Evolutionary conservation across 176 grass and related monocot genomes (phyloP), one percentile per base, ranked within the genome.

Genomic region (Eleusine coracana): DNA sequence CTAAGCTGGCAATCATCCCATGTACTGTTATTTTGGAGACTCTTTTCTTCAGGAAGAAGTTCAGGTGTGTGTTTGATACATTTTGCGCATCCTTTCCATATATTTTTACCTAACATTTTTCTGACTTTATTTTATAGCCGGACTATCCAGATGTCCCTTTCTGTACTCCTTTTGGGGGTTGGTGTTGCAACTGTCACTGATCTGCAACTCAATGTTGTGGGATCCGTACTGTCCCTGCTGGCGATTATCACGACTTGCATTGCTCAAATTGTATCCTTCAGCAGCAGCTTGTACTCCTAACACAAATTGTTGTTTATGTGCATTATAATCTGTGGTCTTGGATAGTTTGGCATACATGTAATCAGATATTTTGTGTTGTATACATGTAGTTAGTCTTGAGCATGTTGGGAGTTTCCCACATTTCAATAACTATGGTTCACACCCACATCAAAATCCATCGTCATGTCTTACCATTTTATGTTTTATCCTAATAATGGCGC

Each of bases 191-290:
- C 97, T 37, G 84, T 99, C 39, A 99, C 97, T 83, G 97, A 99
- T 89, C 91, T 99, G 73, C 97, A 99, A 84, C 93, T 99, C 39
- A 99, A 99, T 90, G 54, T 75, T 64, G 83, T 96, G 71, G 97
- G 97, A 81, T 99, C 97, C 73, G 60, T 99, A 90, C 68, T 99
- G 78, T 99, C 97, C 64, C 65, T 99, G 49, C 87, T 99, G 54
- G 97, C 97, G 67, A 90, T 99, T 64, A 83, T 99, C 76, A 96
- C 97, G 15, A 99, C 97, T 80, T 99, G 97, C 62, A 82, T 99
- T 7, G 97, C 97, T 73, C 97, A 99, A 86, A 99, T 99, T 58
- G 97, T 99, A 99, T 99, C 97, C 97, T 99, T 91, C 31, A 72
- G 38, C 38, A 80, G 34, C 13, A 83, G 78, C 75, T 66, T 68